These are phyloP conservation scores for Lactarius vividus DNA, from an alignment of 768 basidiomycete genomes.

Conservation along the genomic window DNA sequence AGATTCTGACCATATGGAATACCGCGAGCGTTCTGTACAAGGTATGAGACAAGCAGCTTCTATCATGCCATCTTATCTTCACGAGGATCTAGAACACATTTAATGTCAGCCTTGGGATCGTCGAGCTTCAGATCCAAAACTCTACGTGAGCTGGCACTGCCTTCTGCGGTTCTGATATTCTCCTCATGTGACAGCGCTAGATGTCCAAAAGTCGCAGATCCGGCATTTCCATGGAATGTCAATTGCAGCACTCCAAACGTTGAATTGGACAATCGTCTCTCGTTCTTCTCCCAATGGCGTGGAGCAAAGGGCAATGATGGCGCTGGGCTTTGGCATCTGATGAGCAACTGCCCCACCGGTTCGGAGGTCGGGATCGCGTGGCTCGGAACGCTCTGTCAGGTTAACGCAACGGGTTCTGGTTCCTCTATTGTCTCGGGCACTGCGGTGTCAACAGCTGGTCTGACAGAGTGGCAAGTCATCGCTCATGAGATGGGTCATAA, in stretches of 20 bases:
- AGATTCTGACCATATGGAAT: slow-evolving; percentile 80
- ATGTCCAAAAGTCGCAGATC: slow-evolving; percentile 58
- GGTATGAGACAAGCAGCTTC: slow-evolving; percentile 33
- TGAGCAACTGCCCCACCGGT: slow-evolving; percentile 82
- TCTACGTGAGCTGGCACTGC: slow-evolving; percentile 39
- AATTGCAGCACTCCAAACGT: slow-evolving; percentile 49
- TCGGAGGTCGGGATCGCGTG: slow-evolving; percentile 85
- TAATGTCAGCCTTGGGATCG: slow-evolving; percentile 81
- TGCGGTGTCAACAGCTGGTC: slow-evolving; percentile 73
- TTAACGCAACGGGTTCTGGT: slow-evolving; percentile 44
- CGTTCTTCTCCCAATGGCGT: slow-evolving; percentile 80
- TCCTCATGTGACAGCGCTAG: slow-evolving; percentile 33
- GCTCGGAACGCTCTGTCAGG: slow-evolving; percentile 75
- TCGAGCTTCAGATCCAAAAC: slow-evolving; percentile 73
- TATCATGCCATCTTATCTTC: slow-evolving; percentile 7
- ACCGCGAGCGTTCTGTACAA: slow-evolving; percentile 73
- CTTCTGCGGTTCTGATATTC: slow-evolving; percentile 11
- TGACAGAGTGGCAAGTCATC: slow-evolving; percentile 80
- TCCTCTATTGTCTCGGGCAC: slow-evolving; percentile 70
- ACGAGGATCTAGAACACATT: slow-evolving; percentile 53
- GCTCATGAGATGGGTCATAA: slow-evolving; percentile 86
- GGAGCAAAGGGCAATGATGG: slow-evolving; percentile 69
- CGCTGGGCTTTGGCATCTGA: slow-evolving; percentile 83
- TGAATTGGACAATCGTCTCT: slow-evolving; percentile 67
- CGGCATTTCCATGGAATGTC: slow-evolving; percentile 69